Percentiles rank a stretch among this genome's conserved stretches.
Evolutionary conservation across 2,329 filamentous ascomycete genomes (phyloP).

Genomic region (Talaromyces rugulosus): DNA sequence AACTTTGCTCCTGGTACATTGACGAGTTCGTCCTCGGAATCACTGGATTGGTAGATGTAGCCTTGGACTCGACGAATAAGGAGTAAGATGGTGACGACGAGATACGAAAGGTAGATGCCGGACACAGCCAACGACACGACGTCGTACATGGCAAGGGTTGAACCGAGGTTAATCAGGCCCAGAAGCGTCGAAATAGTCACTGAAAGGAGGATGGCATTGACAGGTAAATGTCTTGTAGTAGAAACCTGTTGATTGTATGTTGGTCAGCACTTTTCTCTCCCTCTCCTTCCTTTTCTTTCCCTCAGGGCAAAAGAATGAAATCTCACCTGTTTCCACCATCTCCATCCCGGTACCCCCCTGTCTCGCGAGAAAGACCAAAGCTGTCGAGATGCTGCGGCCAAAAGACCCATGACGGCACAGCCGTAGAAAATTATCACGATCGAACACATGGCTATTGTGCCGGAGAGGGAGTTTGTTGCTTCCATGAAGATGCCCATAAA

Average conservation of each 20-base stretch:
- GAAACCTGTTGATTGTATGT: conserved; percentile 1
- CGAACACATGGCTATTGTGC: not conserved
- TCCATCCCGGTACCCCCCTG: conserved; percentile 32
- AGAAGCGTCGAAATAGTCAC: conserved; percentile 25
- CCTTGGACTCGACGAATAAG: conserved; percentile 2
- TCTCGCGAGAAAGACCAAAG: conserved; percentile 44
- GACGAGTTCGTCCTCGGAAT: conserved; percentile 7
- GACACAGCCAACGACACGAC: conserved; percentile 49
- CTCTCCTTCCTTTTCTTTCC: too few relatives aligned
- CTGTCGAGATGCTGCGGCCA: conserved; percentile 32
- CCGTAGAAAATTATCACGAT: not conserved
- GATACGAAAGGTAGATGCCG: conserved; percentile 48
- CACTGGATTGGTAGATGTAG: not conserved
- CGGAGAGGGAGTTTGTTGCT: not conserved
- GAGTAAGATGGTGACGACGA: conserved; percentile 26
- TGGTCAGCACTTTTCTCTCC: conserved; percentile 17
- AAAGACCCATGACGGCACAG: conserved; percentile 1
- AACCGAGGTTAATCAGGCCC: conserved; percentile 47
- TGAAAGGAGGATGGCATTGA: conserved; percentile 31
- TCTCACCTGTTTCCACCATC: conserved; percentile 21
- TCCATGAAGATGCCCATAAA: not conserved
- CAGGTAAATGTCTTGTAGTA: conserved; percentile 24
- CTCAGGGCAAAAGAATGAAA: conserved; percentile 18
- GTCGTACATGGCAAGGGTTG: conserved; percentile 48
- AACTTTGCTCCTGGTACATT: not conserved